Base-by-base conservation (phyloP, 2,329 filamentous ascomycete genomes). In the Harringtonia lauricola region DNA sequence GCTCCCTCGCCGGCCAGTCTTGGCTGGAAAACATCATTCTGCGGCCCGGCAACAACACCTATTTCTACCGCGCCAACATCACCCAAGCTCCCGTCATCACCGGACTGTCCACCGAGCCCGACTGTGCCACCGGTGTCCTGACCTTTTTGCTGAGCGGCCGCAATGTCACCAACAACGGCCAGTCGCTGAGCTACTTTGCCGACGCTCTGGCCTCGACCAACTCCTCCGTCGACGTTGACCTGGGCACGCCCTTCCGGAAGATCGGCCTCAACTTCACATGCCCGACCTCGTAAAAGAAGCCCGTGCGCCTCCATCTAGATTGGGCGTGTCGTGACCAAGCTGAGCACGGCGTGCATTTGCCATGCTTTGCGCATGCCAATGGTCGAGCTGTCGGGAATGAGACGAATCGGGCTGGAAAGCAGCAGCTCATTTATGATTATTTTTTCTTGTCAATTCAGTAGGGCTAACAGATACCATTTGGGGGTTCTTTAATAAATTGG, bases 11-110 rank as follows among this genome's bases (percentile, higher is more conserved):
- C 48, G 81, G 81, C 42, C 70, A 61, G 34, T 61, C 75, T 8
- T 71, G 67, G 48, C 68, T 85, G 48, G 63, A 74, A 50, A 66
- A 82, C 60, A 62, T 85, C 36, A 49, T 69, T 17, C 68, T 85
- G 38, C 56, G 52, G 29, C 80, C 79, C 3, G 81, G 81, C 45
- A 57, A 64, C 53, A 82, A 83, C 61, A 61, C 59, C 15, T 69
- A 73, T 52, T 55, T 64, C 37, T 70, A 83, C 58, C 69, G 67
- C 45, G 72, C 74, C 50, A 68, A 57, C 47, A 68, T 80, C 52
- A 55, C 72, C 42, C 69, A 80, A 52, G 49, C 56, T 7, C 51
- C 63, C 6, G 62, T 82, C 39, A 54, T 82, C 24, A 51, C 58
- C 2, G 61, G 65, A 14, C 59, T 72, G 26, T 52, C 52, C 29